Evolutionary conservation across 2,329 filamentous ascomycete genomes (phyloP).

Genomic region (Penicillium sumatraense): DNA sequence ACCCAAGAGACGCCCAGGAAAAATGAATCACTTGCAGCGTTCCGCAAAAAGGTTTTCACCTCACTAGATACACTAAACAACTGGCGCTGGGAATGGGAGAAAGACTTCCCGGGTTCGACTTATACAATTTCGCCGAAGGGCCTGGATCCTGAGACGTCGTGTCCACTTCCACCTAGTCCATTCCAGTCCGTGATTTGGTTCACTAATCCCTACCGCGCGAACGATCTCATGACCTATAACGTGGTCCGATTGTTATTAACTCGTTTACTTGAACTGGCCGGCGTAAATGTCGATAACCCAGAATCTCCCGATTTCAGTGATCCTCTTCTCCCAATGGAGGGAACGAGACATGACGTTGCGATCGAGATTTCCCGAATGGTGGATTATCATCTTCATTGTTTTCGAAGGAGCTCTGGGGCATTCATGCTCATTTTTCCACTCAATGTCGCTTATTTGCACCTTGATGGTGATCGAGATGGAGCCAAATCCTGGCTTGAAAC

Average conservation of each 20-base stretch:
- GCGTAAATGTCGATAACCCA: conserved; percentile 2
- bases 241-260: conserved; percentile 11
- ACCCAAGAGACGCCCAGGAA: not conserved
- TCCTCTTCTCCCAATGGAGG: conserved; percentile 23
- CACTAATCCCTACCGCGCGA: conserved; percentile 7
- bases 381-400: conserved; percentile 15
- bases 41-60: not conserved
- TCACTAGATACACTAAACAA: conserved; percentile 1
- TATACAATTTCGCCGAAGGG: not conserved
- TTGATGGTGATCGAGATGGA: conserved; percentile 2
- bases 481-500: conserved; percentile 14
- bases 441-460: conserved; percentile 15
- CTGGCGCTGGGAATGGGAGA: conserved; percentile 21
- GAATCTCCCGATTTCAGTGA: not conserved
- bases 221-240: conserved; percentile 17
- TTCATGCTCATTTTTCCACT: conserved; percentile 21
- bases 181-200: conserved; percentile 20
- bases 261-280: conserved; percentile 3
- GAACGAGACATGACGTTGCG: conserved; percentile 15
- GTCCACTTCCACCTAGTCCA: conserved; percentile 6
- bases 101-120: conserved; percentile 9
- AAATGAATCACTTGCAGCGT: conserved; percentile 1
- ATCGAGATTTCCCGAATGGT: conserved; percentile 23
- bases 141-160: not conserved
- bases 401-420: conserved; percentile 14